A percentile compares a stretch with the other conserved stretches of the same genome.
phyloP scores from a whole-genome alignment of 129 eudicot species.

The Saussurea involucrata region DNA sequence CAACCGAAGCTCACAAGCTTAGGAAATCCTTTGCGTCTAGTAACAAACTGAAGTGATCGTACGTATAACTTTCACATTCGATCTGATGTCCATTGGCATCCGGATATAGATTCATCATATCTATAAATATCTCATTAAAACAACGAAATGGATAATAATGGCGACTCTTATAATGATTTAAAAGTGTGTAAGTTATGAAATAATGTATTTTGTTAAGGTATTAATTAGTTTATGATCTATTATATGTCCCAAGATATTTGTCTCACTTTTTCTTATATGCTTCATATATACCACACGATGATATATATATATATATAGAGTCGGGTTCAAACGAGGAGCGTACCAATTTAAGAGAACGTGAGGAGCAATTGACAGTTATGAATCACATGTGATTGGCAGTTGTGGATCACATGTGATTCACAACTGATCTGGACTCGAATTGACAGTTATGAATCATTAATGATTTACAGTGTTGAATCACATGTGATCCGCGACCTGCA shows the following conservation, averaged over 20 bases:
- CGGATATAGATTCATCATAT: background rate
- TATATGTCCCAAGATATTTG: background rate
- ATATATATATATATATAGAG: too few species aligned
- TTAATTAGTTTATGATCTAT: background rate
- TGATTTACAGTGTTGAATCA: too few species aligned
- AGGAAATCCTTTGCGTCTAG: slow-evolving; percentile 5
- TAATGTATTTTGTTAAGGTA: background rate
- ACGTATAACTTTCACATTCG: background rate
- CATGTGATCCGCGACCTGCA: too few species aligned
- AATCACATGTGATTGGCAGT: too few species aligned
- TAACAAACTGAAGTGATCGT: background rate
- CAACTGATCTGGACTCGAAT: too few species aligned
- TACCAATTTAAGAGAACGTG: too few species aligned
- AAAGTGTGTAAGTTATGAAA: background rate
- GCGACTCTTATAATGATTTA: background rate
- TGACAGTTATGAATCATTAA: too few species aligned
- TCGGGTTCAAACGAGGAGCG: too few species aligned
- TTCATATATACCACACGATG: background rate
- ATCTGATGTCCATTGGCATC: background rate
- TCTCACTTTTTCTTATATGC: background rate
- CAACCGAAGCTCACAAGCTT: slow-evolving; percentile 36
- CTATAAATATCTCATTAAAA: background rate
- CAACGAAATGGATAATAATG: background rate
- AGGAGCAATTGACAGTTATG: too few species aligned
- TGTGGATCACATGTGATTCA: too few species aligned